Evolutionary conservation across 148 eudicot genomes (phyloP).

Genomic region (Diospyros lotus): DNA sequence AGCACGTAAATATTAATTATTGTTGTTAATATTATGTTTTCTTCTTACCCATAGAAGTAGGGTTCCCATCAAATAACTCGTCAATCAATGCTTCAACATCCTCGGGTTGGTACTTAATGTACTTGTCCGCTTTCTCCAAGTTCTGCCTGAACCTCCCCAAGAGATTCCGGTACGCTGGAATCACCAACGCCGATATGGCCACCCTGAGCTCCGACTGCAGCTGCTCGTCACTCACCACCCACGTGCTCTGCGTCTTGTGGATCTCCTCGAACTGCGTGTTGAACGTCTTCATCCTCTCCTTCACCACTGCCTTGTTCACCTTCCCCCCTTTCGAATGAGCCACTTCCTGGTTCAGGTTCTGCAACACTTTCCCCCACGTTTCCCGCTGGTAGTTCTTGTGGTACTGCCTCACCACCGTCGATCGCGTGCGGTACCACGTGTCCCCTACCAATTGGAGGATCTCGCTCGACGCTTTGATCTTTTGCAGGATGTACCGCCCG

Average conservation of each 20-base stretch:
- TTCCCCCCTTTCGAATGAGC: conserved; percentile 58
- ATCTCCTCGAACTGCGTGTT: conserved; percentile 69
- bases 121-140: conserved; percentile 61
- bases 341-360: conserved; percentile 64
- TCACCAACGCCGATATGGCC: conserved; percentile 68
- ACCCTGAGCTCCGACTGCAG: conserved; percentile 84
- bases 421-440: conserved; percentile 47
- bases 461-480: conserved; percentile 65
- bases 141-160: conserved; percentile 61
- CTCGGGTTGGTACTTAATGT: conserved; percentile 84
- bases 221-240: conserved; percentile 93
- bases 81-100: conserved; percentile 81
- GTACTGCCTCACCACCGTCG: conserved; percentile 57
- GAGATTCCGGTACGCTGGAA: conserved; percentile 84
- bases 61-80: conserved; percentile 66
- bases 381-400: conserved; percentile 86
- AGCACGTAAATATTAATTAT: too few relatives aligned
- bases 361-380: conserved; percentile 58
- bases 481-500: conserved; percentile 68
- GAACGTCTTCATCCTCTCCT: conserved; percentile 78
- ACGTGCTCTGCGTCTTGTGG: conserved; percentile 64
- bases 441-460: conserved; percentile 57
- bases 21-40: conserved; percentile 27
- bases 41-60: conserved; percentile 58
- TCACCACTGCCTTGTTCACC: conserved; percentile 49